These are phyloP conservation scores for Gomphus bonarii DNA, from an alignment of 1,284 basidiomycete species.

Conservation along the genomic window DNA sequence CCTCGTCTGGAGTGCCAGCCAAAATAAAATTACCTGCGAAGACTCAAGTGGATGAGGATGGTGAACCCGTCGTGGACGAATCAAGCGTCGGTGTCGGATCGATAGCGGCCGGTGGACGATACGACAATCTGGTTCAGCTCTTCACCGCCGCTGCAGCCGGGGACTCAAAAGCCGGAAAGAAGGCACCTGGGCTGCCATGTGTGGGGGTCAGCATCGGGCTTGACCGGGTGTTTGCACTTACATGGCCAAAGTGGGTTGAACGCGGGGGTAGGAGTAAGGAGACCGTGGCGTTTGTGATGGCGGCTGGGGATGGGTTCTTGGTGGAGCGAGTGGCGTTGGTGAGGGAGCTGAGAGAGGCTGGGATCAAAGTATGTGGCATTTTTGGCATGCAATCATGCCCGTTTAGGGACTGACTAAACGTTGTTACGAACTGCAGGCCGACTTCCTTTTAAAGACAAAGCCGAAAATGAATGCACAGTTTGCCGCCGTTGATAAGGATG, in stretches of 20 bases:
- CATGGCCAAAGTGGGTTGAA: slow-evolving; percentile 80
- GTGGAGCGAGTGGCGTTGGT: slow-evolving; percentile 81
- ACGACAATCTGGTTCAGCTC: slow-evolving; percentile 95
- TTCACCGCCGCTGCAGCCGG: slow-evolving; percentile 76
- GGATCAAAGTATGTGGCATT: slow-evolving; percentile 64
- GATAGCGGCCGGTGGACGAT: slow-evolving; percentile 94
- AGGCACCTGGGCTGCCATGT: slow-evolving; percentile 68
- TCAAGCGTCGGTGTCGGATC: slow-evolving; percentile 92
- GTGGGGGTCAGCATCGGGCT: slow-evolving; percentile 92
- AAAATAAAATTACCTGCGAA: slow-evolving; percentile 49
- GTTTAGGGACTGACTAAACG: not conserved
- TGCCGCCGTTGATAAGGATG: slow-evolving; percentile 84
- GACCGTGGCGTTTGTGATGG: slow-evolving; percentile 92
- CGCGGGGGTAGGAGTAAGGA: slow-evolving; percentile 78
- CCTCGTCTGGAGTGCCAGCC: slow-evolving; percentile 21
- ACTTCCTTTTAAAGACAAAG: slow-evolving; percentile 90
- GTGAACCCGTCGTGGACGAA: slow-evolving; percentile 89
- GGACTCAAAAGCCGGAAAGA: slow-evolving; percentile 43
- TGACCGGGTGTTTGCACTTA: slow-evolving; percentile 90
- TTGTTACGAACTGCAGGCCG: slow-evolving; percentile 45
- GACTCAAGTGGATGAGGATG: slow-evolving; percentile 34
- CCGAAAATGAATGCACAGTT: slow-evolving; percentile 86
- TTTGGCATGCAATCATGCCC: not conserved
- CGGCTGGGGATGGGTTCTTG: slow-evolving; percentile 83
- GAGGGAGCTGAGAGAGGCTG: slow-evolving; percentile 75